Evolutionary conservation across 2,329 filamentous ascomycete genomes (phyloP).

Genomic region (Fusarium sp.): DNA sequence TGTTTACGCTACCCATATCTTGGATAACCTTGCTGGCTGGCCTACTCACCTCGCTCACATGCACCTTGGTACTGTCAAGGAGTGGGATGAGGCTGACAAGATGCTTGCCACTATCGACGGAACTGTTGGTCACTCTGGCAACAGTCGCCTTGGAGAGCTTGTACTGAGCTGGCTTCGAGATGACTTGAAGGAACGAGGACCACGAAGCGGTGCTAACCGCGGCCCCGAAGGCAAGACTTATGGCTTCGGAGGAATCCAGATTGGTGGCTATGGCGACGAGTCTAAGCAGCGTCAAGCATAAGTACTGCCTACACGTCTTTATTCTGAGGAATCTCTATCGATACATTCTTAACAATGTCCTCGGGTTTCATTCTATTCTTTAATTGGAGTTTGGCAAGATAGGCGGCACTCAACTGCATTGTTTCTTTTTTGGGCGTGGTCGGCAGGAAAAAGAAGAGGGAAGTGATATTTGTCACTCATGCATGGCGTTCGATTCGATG

Average conservation of each 20-base stretch:
- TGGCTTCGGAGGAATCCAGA: slow-evolving; percentile 60
- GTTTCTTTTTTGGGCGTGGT: slow-evolving; percentile 29
- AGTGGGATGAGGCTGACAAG: slow-evolving; percentile 80
- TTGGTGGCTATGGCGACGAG: slow-evolving; percentile 70
- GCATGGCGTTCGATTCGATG: slow-evolving; percentile 40
- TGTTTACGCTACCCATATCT: slow-evolving; percentile 96
- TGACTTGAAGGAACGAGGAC: slow-evolving; percentile 83
- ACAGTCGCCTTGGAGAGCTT: slow-evolving; percentile 86
- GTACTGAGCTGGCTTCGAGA: slow-evolving; percentile 88
- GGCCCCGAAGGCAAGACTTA: slow-evolving; percentile 75
- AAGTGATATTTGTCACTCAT: slow-evolving; percentile 16
- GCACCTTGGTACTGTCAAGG: slow-evolving; percentile 87
- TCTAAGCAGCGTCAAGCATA: slow-evolving; percentile 53
- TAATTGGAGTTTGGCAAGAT: slow-evolving; percentile 23
- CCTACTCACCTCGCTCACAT: slow-evolving; percentile 97
- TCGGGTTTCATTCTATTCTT: slow-evolving; percentile 18
- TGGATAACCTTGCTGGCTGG: slow-evolving; percentile 95
- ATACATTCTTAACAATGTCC: slow-evolving; percentile 42
- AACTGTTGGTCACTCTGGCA: slow-evolving; percentile 64
- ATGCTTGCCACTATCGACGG: slow-evolving; percentile 69
- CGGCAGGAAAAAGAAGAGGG: slow-evolving; percentile 8
- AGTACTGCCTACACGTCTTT: not conserved
- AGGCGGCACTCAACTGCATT: slow-evolving; percentile 51
- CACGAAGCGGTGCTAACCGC: slow-evolving; percentile 69
- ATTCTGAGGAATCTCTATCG: not conserved